phyloP scores from a whole-genome alignment of 1,284 basidiomycete species.

The Cryptococcus neoformans region DNA sequence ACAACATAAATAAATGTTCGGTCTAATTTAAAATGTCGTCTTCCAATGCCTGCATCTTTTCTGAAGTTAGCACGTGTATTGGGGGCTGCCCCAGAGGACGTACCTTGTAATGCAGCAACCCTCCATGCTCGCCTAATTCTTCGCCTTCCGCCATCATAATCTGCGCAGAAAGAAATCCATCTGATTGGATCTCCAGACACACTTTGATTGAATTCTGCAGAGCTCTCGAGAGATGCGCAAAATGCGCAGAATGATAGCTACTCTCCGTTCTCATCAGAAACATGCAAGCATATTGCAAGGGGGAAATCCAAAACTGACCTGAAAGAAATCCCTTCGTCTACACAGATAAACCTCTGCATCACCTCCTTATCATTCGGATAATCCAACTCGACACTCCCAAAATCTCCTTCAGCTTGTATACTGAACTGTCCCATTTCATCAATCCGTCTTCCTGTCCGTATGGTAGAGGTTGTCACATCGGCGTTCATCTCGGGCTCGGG shows the following conservation, averaged over 20 bases:
- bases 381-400: slow-evolving; percentile 89
- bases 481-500: slow-evolving; percentile 5
- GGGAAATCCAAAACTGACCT: slow-evolving; percentile 56
- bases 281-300: not conserved
- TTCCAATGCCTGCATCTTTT: slow-evolving; percentile 41
- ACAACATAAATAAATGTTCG: not conserved
- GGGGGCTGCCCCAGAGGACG: slow-evolving; percentile 26
- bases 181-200: slow-evolving; percentile 74
- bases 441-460: slow-evolving; percentile 3
- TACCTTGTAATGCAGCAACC: slow-evolving; percentile 81
- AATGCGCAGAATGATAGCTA: slow-evolving; percentile 76
- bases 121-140: slow-evolving; percentile 51
- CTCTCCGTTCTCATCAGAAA: not conserved
- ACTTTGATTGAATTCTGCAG: slow-evolving; percentile 78
- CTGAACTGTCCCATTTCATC: slow-evolving; percentile 60
- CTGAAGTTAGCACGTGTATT: not conserved
- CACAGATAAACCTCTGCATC: slow-evolving; percentile 79
- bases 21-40: slow-evolving; percentile 23
- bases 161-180: slow-evolving; percentile 77
- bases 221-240: slow-evolving; percentile 66
- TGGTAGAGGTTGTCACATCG: not conserved
- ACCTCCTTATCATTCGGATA: slow-evolving; percentile 88
- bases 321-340: slow-evolving; percentile 60
- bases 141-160: slow-evolving; percentile 67
- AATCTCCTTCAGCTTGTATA: slow-evolving; percentile 71